Evolutionary conservation across 2,329 filamentous ascomycete genomes (phyloP).

Genomic region (Cryphonectria nitschkei): DNA sequence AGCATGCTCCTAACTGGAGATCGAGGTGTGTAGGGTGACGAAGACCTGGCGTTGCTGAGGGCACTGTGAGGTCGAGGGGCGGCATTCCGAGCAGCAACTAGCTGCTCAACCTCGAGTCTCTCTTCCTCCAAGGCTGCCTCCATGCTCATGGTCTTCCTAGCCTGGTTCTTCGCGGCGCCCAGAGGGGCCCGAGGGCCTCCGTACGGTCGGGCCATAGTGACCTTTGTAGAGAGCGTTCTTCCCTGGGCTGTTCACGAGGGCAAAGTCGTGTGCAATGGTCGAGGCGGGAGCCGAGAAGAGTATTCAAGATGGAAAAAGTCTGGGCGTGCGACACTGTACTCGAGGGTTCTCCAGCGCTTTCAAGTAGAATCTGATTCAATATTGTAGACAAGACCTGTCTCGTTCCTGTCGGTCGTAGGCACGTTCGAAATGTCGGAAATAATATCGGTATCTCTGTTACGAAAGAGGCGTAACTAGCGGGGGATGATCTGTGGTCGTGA

Average conservation of each 20-base stretch:
- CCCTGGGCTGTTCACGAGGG: neutral
- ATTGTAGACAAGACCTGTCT: neutral
- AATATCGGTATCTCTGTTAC: constrained; percentile 6
- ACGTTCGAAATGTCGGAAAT: neutral
- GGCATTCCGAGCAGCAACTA: constrained; percentile 59
- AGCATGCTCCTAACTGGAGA: constrained; percentile 73
- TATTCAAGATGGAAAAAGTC: neutral
- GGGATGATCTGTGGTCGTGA: constrained; percentile 35
- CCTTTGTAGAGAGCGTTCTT: neutral
- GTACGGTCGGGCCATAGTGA: constrained; percentile 34
- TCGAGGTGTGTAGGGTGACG: constrained; percentile 61
- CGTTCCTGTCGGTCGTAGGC: neutral
- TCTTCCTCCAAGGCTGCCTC: constrained; percentile 79
- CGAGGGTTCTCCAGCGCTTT: neutral
- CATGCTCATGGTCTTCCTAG: constrained; percentile 66
- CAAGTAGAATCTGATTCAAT: neutral
- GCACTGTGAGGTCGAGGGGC: constrained; percentile 38
- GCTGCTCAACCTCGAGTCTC: constrained; percentile 70
- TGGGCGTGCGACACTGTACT: neutral
- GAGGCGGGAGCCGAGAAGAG: neutral
- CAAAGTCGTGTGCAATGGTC: neutral
- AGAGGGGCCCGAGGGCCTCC: constrained; percentile 9
- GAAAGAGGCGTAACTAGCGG: constrained; percentile 31
- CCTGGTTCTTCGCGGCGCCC: constrained; percentile 18
- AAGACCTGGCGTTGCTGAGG: constrained; percentile 45